A percentile compares a stretch with the other conserved stretches of the same genome.
phyloP scores from a whole-genome alignment of 768 basidiomycete species.

The Phanerochaete carnosa region DNA sequence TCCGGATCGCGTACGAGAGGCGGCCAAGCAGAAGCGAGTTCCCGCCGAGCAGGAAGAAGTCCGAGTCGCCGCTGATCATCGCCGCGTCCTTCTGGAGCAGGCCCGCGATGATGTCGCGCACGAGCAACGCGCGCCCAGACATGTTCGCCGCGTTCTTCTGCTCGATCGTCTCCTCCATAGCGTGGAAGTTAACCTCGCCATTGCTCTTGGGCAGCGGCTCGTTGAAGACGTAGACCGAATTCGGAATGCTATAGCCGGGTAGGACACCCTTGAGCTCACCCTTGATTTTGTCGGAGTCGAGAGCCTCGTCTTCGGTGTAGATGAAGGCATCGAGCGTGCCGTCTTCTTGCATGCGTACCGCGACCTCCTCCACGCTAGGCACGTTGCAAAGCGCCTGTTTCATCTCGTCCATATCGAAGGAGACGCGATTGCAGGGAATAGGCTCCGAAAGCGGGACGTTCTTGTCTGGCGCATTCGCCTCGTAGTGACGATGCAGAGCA shows the following conservation, averaged over 20 bases:
- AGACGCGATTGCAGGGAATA: slow-evolving; percentile 34
- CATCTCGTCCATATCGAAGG: slow-evolving; percentile 27
- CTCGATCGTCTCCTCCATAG: slow-evolving; percentile 16
- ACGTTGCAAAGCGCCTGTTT: slow-evolving; percentile 26
- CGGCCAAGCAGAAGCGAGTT: slow-evolving; percentile 36
- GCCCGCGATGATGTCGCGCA: slow-evolving; percentile 21
- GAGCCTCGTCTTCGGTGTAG: slow-evolving; percentile 22
- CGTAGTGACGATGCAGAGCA: slow-evolving; percentile 36
- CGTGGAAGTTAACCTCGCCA: slow-evolving; percentile 34
- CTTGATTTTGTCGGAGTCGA: slow-evolving; percentile 17
- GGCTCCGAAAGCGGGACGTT: slow-evolving; percentile 33
- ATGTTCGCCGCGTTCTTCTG: slow-evolving; percentile 16
- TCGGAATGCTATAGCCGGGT: slow-evolving; percentile 40
- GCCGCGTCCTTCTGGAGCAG: slow-evolving; percentile 19
- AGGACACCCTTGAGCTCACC: slow-evolving; percentile 23
- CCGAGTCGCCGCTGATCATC: slow-evolving; percentile 18
- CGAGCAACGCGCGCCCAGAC: slow-evolving; percentile 13
- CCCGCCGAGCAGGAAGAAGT: slow-evolving; percentile 38
- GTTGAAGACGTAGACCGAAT: slow-evolving; percentile 31
- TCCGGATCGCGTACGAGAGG: slow-evolving; percentile 14
- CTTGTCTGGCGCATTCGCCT: slow-evolving; percentile 32
- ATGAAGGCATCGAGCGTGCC: slow-evolving; percentile 38
- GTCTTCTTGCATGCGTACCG: slow-evolving; percentile 30
- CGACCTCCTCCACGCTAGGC: slow-evolving; percentile 32
- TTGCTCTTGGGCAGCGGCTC: slow-evolving; percentile 22